Evolutionary conservation across 345 rosid species (phyloP).

Genomic region (Populus tremula): DNA sequence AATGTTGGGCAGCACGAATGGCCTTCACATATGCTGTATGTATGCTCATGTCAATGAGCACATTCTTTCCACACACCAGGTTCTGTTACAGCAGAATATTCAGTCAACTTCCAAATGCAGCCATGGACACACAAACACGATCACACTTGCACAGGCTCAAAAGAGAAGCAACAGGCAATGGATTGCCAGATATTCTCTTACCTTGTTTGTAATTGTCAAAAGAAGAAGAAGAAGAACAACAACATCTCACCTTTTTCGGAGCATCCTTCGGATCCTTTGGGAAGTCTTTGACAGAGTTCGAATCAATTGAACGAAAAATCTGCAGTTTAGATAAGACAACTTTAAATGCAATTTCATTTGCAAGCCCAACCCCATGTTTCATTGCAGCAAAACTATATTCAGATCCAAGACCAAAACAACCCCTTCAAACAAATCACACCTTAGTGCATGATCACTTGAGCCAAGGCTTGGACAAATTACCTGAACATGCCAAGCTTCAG

Average conservation of each 20-base stretch:
- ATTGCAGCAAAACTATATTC: not conserved
- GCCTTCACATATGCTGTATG: slow-evolving; percentile 95
- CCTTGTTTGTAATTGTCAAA: not conserved
- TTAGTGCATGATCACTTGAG: slow-evolving; percentile 3
- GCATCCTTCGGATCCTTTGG: slow-evolving; percentile 89
- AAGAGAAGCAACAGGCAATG: not conserved
- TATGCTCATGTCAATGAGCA: slow-evolving; percentile 98
- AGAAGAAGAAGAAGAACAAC: not conserved
- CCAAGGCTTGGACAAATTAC: slow-evolving; percentile 35
- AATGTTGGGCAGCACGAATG: slow-evolving; percentile 96
- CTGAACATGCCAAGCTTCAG: slow-evolving; percentile 94
- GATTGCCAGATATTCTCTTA: not conserved
- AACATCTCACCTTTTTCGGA: slow-evolving; percentile 52
- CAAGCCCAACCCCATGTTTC: not conserved
- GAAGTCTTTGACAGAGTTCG: slow-evolving; percentile 80
- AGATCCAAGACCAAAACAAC: not conserved
- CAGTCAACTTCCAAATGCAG: slow-evolving; percentile 17
- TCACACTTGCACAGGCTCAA: not conserved
- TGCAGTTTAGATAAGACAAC: slow-evolving; percentile 29
- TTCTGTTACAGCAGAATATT: slow-evolving; percentile 51
- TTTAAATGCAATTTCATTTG: not conserved
- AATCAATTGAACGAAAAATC: slow-evolving; percentile 95
- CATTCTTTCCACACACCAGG: slow-evolving; percentile 85
- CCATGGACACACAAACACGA: not conserved
- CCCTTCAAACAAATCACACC: not conserved